These are phyloP conservation scores for Ustulina deusta DNA, from an alignment of 2,329 filamentous ascomycete genomes.

Conservation along the genomic window DNA sequence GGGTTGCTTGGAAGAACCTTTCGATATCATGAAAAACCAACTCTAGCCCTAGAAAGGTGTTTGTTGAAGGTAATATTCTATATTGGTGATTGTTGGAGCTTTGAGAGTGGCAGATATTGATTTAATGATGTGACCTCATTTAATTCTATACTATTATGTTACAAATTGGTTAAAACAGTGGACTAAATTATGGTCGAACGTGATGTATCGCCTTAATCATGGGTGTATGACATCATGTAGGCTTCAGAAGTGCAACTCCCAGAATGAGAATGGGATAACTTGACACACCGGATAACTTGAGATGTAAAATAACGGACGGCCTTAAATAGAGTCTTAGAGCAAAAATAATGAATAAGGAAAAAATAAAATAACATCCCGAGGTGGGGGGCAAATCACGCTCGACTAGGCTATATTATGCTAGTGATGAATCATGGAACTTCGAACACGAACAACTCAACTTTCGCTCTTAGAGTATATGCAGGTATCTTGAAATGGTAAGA, in stretches of 20 bases:
- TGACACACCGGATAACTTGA: neutral
- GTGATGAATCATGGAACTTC: constrained; percentile 41
- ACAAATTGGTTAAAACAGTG: no score
- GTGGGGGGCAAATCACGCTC: neutral
- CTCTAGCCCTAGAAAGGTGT: neutral
- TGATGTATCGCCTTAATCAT: neutral
- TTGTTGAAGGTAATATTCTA: neutral
- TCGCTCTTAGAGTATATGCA: constrained; percentile 1
- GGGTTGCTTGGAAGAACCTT: constrained; percentile 52
- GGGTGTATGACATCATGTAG: neutral
- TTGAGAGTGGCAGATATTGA: neutral
- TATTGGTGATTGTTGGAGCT: neutral
- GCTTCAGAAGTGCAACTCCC: no score
- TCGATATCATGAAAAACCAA: constrained; percentile 28
- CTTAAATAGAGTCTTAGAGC: neutral
- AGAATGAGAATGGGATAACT: neutral
- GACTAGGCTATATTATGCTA: neutral
- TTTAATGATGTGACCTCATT: no score
- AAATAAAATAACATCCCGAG: no score
- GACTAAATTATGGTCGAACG: no score
- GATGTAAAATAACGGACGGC: neutral
- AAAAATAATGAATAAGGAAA: neutral
- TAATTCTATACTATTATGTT: neutral
- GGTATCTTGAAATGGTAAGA: constrained; percentile 13
- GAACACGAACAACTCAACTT: constrained; percentile 9